Base-by-base conservation (phyloP, 148 eudicot genomes). In the Amaranthus palmeri region DNA sequence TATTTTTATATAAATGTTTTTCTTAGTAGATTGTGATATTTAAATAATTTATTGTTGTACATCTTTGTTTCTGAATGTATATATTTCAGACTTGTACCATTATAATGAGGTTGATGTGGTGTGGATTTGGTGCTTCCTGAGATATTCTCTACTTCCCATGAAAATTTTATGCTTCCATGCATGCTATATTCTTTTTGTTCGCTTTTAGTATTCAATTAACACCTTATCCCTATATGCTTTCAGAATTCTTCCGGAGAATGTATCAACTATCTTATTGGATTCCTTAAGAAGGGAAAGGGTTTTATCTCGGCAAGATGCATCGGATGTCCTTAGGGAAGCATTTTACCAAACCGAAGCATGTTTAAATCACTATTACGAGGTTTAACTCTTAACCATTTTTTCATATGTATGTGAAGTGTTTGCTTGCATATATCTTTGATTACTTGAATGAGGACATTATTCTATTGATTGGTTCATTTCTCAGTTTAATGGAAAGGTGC, bases 251-350 rank as follows among this genome's bases (percentile, higher is more conserved):
- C 96, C 96, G 48, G 96, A 91, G 81, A 82, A 79, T 65, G 76
- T 91, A 67, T 77, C 93, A 66, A 82, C 81, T 72, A 85, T 89
- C 71, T 83, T 93, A 71, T 86, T 88, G 5, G 96, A 93, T 78
- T 74, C 93, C 42, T 73, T 69, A n/a, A 79, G 72, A 76, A 89
- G 87, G 83, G 88, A 91, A 77, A 85, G 77, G 69, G 88, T 91
- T 81, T 83, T 91, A 60, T 82, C 91, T 12, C 85, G 70, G 59
- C 79, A 83, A 65, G 87, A 93, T 82, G 98, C 97, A 10, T 84
- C 97, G 15, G 97, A 93, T 80, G 96, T 91, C 65, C 92, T 93
- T 54, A 87, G 83, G 72, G 96, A 91, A 68, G 96, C 98, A 75
- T 85, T 93, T 80, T 76, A 67, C 69, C 88, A 77, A 72, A 89